Conservation (phyloP, 2,329 filamentous ascomycete genomes). For the Leptodontidium sp. region DNA sequence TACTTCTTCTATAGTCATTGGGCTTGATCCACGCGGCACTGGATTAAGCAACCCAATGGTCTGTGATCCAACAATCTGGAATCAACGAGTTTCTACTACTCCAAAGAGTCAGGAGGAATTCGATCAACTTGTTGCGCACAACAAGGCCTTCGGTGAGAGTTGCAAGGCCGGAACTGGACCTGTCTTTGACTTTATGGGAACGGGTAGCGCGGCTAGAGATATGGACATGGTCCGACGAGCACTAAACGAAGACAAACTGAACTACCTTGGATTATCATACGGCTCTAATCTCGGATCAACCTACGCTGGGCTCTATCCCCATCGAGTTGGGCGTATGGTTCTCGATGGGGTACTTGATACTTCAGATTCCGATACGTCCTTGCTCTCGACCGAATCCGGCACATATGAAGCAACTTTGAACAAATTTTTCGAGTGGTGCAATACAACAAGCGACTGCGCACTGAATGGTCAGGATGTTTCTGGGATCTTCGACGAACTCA, state of each 20-base stretch:
- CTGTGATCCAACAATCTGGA: constrained; percentile 51
- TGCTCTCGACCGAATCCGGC: constrained; percentile 48
- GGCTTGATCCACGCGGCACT: constrained; percentile 54
- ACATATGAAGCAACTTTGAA: constrained; percentile 50
- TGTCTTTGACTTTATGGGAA: constrained; percentile 54
- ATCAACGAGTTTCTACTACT: constrained; percentile 49
- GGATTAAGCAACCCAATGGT: constrained; percentile 51
- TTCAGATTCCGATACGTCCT: constrained; percentile 47
- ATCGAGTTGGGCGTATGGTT: constrained; percentile 51
- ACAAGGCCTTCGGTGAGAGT: constrained; percentile 50
- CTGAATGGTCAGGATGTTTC: constrained; percentile 46
- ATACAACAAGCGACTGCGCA: constrained; percentile 43
- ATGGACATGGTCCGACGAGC: constrained; percentile 47
- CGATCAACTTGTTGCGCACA: constrained; percentile 50
- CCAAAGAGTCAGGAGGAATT: constrained; percentile 51
- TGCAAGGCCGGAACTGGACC: constrained; percentile 51
- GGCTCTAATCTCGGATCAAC: constrained; percentile 54
- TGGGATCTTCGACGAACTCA: constrained; percentile 41
- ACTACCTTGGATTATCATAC: constrained; percentile 55
- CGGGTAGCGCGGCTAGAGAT: constrained; percentile 42
- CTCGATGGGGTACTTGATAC: constrained; percentile 57
- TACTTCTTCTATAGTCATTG: constrained; percentile 45
- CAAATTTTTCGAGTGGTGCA: constrained; percentile 51
- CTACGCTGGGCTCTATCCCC: constrained; percentile 55
- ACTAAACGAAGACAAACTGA: constrained; percentile 49